phyloP scores from a whole-genome alignment of 345 rosid species.

The Garcia nutans region DNA sequence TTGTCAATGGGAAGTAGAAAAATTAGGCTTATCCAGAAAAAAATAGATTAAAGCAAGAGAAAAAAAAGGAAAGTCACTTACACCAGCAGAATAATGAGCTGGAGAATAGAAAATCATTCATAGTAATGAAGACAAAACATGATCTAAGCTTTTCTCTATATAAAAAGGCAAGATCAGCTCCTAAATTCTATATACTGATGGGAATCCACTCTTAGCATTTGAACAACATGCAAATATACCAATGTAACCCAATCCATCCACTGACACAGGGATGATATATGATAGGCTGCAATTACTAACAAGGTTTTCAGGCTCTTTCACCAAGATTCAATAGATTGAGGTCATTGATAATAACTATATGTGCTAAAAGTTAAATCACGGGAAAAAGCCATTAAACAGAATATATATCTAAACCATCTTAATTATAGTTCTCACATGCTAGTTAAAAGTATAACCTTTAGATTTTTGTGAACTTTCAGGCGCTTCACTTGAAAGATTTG shows the following conservation, averaged over 20 bases:
- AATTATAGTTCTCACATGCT: not conserved
- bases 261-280: not conserved
- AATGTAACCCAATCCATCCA: not conserved
- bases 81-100: not conserved
- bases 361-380: conserved; percentile 8
- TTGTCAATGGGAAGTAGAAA: not conserved
- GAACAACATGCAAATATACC: not conserved
- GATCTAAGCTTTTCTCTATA: not conserved
- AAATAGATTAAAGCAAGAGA: not conserved
- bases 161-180: not conserved
- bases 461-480: conserved; percentile 27
- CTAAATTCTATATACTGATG: not conserved
- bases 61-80: not conserved
- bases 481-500: conserved; percentile 15
- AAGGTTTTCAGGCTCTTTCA: not conserved
- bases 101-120: not conserved
- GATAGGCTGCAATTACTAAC: not conserved
- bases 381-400: not conserved
- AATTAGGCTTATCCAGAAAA: not conserved
- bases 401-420: not conserved
- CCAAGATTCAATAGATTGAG: not conserved
- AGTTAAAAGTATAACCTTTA: conserved; percentile 43
- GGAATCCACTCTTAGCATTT: not conserved
- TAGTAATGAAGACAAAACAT: not conserved
- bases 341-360: not conserved